Evolutionary conservation across 352 stramenopile species (phyloP).

Genomic region (Pythium phragmitis): DNA sequence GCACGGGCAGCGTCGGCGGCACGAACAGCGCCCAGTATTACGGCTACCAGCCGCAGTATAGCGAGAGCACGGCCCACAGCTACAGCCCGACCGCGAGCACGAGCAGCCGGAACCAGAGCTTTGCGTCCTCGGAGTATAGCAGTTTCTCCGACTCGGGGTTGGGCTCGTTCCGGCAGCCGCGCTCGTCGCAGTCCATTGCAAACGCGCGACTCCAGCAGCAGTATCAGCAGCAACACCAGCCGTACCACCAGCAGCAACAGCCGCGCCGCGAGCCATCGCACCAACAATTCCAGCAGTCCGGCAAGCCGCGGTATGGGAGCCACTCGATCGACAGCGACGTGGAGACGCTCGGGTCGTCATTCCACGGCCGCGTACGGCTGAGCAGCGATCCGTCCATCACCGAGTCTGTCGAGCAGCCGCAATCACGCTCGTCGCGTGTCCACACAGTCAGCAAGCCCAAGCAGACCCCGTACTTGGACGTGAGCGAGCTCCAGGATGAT

Average conservation of each 20-base stretch:
- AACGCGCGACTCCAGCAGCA: conserved; percentile 5
- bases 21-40: conserved; percentile 1
- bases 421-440: not conserved
- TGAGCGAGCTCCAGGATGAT: conserved; percentile 1
- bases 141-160: conserved; percentile 10
- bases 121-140: conserved; percentile 17
- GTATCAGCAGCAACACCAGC: not conserved
- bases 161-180: conserved; percentile 9
- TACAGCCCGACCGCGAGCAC: conserved; percentile 17
- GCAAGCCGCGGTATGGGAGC: conserved; percentile 1
- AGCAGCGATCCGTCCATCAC: conserved; percentile 21
- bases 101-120: not conserved
- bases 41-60: conserved; percentile 21
- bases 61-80: conserved; percentile 11
- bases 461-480: conserved; percentile 1
- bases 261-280: not conserved
- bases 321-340: conserved; percentile 24
- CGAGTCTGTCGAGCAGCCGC: conserved; percentile 15
- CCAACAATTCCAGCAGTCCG: not conserved
- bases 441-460: not conserved
- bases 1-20: conserved; percentile 5
- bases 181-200: conserved; percentile 1
- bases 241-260: conserved; percentile 1
- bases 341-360: conserved; percentile 16
- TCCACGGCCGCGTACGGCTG: conserved; percentile 17